phyloP scores from a whole-genome alignment of 805 yeast genomes.

The Yamadazyma kitorensis region DNA sequence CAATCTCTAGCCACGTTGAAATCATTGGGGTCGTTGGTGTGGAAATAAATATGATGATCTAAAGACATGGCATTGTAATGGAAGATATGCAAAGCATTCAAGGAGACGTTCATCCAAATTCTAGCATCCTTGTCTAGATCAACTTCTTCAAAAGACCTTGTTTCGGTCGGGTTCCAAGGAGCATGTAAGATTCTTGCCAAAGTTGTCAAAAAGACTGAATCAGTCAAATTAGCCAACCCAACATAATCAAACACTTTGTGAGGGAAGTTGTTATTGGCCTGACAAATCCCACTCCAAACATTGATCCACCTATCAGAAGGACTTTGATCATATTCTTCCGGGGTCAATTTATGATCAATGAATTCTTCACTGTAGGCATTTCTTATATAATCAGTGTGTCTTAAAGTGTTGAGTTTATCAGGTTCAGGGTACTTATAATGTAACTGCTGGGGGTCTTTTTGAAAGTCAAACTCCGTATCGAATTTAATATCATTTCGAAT shows the following conservation, averaged over 20 bases:
- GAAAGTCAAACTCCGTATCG: constrained; percentile 8
- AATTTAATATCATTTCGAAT: constrained; percentile 11
- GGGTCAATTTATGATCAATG: constrained; percentile 26
- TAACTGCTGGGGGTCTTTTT: constrained; percentile 17
- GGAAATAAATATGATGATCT: constrained; percentile 45
- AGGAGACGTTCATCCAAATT: constrained; percentile 23
- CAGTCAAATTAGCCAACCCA: constrained; percentile 38
- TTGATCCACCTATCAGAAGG: constrained; percentile 41
- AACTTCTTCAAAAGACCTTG: constrained; percentile 26
- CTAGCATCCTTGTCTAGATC: constrained; percentile 34
- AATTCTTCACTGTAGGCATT: constrained; percentile 40
- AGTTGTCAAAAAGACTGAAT: constrained; percentile 39
- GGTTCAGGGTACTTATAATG: constrained; percentile 27
- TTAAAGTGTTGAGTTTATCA: constrained; percentile 19
- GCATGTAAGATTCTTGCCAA: constrained; percentile 39
- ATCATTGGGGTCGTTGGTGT: constrained; percentile 22
- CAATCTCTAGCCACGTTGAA: constrained; percentile 35
- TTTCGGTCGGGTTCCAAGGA: constrained; percentile 41
- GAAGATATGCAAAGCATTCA: constrained; percentile 34
- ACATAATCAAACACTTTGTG: constrained; percentile 27
- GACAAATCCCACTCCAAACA: constrained; percentile 33
- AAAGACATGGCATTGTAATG: constrained; percentile 46
- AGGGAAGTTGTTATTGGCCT: constrained; percentile 6
- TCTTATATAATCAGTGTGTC: constrained; percentile 36
- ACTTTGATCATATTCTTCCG: constrained; percentile 27